Evolutionary conservation across 2,329 filamentous ascomycete species (phyloP).

Genomic region (Huntiella bhutanensis): DNA sequence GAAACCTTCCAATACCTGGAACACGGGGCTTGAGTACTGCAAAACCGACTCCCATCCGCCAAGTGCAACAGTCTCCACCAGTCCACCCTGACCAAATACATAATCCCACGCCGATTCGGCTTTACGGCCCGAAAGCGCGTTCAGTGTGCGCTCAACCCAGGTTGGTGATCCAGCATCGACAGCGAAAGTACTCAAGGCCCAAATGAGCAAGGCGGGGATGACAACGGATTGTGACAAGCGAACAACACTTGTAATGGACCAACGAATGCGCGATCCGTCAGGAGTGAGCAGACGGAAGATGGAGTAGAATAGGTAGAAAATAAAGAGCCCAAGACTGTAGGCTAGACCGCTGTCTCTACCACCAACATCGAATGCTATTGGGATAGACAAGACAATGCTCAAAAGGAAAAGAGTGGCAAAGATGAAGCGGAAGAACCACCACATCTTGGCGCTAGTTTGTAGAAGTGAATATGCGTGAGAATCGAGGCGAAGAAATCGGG

Average conservation of each 20-base stretch:
- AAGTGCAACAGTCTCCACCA: constrained; percentile 63
- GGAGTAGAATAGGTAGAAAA: constrained; percentile 83
- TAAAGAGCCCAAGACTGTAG: constrained; percentile 74
- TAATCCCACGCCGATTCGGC: constrained; percentile 58
- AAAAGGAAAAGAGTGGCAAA: constrained; percentile 74
- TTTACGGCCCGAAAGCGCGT: constrained; percentile 40
- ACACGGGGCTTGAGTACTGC: constrained; percentile 79
- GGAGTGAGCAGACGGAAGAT: constrained; percentile 62
- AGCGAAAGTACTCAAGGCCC: constrained; percentile 88
- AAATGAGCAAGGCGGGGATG: constrained; percentile 73
- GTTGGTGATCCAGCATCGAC: constrained; percentile 58
- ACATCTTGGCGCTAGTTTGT: constrained; percentile 38
- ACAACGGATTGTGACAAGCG: constrained; percentile 70
- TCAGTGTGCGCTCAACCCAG: constrained; percentile 70
- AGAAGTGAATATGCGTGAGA: not conserved
- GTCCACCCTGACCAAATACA: constrained; percentile 70
- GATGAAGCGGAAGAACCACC: constrained; percentile 58
- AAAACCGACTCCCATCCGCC: constrained; percentile 78
- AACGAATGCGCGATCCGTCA: constrained; percentile 56
- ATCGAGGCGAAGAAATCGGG: not conserved
- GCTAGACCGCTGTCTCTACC: constrained; percentile 85
- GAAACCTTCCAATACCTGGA: constrained; percentile 89
- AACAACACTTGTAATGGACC: constrained; percentile 48
- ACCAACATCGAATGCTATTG: constrained; percentile 93
- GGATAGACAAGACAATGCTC: constrained; percentile 86